Evolutionary conservation across 179 eudicot species (phyloP).

Genomic region (Spinacia oleracea): DNA sequence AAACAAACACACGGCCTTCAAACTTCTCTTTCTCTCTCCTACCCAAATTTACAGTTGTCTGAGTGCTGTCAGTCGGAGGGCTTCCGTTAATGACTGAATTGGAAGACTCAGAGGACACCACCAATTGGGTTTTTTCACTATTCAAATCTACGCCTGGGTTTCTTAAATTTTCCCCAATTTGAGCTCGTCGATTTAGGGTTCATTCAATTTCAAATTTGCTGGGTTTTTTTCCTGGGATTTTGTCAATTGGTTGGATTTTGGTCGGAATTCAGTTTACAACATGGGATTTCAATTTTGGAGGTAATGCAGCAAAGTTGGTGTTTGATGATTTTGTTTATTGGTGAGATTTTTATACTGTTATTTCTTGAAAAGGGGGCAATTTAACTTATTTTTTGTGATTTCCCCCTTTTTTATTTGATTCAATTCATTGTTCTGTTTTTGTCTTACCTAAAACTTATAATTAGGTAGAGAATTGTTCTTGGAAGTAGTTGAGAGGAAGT

Average conservation of each 20-base stretch:
- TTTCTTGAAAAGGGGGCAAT: neutral
- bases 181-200: constrained; percentile 27
- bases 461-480: constrained; percentile 18
- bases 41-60: constrained; percentile 23
- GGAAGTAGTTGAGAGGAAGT: constrained; percentile 32
- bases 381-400: constrained; percentile 8
- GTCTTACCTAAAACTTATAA: constrained; percentile 26
- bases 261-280: constrained; percentile 29
- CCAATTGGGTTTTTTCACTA: constrained; percentile 29
- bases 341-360: constrained; percentile 15
- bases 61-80: constrained; percentile 14
- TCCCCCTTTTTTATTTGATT: constrained; percentile 4
- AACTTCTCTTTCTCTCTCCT: constrained; percentile 13
- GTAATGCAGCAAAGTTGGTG: constrained; percentile 21
- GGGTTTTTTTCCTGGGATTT: constrained; percentile 1
- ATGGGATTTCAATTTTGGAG: constrained; percentile 35
- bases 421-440: constrained; percentile 18
- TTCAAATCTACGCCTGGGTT: constrained; percentile 27
- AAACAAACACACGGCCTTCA: neutral
- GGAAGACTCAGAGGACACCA: constrained; percentile 26
- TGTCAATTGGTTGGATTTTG: constrained; percentile 29
- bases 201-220: constrained; percentile 9
- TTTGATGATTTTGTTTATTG: constrained; percentile 5
- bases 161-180: constrained; percentile 22
- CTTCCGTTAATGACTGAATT: constrained; percentile 34